Evolutionary conservation across 306 rosid species (phyloP), one percentile per base, ranked within the genome.

Genomic region (Delonix regia): DNA sequence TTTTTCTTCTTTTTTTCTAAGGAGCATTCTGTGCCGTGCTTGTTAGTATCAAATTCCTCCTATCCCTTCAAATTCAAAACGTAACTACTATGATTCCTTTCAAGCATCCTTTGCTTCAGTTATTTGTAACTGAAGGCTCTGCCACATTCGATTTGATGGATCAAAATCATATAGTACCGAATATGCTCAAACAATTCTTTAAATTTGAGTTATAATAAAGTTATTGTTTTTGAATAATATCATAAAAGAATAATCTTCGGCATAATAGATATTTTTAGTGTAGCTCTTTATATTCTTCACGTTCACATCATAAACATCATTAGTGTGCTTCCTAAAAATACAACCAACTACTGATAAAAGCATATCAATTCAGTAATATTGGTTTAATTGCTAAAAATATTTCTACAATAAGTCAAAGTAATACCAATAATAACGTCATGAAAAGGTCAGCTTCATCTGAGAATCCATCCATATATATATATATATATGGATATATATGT

Each of bases 21-120:
- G 44, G 30, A 19, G 49, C 45, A 71, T 84, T 65, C 5, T 80
- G 74, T 76, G 45, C 80, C 73, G 55, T 3, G 25, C 61, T n/a
- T 41, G 9, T 60, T 9, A 38, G 75, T 68, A 73, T 81, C 81
- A n/a, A 41, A 44, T 85, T 73, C 82, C 56, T 55, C n/a, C 38
- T 49, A 27, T 47, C 27, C 30, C 45, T 47, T 69, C 44, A n/a
- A n/a, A 39, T 27, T 22, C 19, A 55, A 42, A 19, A 38, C 14
- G 1, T 21, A 6, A 34, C 51, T 45, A 33, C 12, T 39, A 25
- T 21, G 21, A 22, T 64, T 30, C 27, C 59, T 10, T 36, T 28
- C 38, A 21, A 28, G 14, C 8, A 28, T 45, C 28, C 0, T 16
- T 3, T 57, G 60, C 30, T 78, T 1, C 16, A 9, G 21, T 4